Conservation (phyloP, 306 rosid species). For the Vigna unguiculata region DNA sequence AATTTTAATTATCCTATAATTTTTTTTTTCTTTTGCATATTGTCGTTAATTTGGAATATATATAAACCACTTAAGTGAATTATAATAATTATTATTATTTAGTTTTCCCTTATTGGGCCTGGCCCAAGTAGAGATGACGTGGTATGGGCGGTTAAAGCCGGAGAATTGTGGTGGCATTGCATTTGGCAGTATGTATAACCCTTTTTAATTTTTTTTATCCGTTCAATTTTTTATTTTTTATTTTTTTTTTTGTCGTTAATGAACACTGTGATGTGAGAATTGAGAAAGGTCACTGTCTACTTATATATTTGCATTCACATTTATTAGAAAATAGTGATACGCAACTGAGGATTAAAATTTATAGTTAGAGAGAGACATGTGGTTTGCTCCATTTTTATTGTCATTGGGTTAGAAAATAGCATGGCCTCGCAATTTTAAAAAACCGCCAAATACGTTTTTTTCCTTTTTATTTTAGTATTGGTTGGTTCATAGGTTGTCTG, state of each 20-base stretch:
- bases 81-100: neutral
- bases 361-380: slow-evolving; percentile 29
- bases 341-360: neutral
- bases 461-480: neutral
- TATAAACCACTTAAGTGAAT: too few species aligned
- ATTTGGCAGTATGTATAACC: slow-evolving; percentile 21
- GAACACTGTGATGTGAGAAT: neutral
- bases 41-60: too few species aligned
- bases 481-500: neutral
- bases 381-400: neutral
- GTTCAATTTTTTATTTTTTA: neutral
- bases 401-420: too few species aligned
- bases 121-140: neutral
- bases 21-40: too few species aligned
- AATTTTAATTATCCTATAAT: too few species aligned
- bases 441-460: too few species aligned
- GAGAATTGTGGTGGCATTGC: neutral
- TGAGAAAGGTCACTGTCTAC: slow-evolving; percentile 32
- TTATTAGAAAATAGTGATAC: neutral
- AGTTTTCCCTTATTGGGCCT: neutral
- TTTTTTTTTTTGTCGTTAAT: slow-evolving; percentile 23
- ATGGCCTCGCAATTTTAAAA: too few species aligned
- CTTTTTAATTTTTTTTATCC: neutral
- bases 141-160: neutral
- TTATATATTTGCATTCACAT: neutral